Base-by-base conservation (phyloP, 2,329 filamentous ascomycete species). In the Zarea fungicola region DNA sequence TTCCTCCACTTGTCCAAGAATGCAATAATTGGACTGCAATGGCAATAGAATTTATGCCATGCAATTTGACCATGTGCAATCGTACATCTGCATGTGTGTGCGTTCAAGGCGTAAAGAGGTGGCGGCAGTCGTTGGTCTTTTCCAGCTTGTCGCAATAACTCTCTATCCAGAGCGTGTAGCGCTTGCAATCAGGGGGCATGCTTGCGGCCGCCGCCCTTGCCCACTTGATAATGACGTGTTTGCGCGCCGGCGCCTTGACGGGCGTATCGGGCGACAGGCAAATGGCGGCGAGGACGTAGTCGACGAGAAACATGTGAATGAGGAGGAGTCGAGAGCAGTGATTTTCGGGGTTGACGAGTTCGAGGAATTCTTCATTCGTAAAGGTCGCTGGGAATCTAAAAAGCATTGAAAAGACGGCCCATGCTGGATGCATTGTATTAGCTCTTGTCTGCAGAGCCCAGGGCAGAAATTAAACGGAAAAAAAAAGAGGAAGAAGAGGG, bases 251-350 rank as follows among this genome's bases (percentile, higher is more conserved):
- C 13, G 47, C 56, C 22, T 52, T 60, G 16, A 58, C 56, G 22
- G 52, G 51, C 18, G 57, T 53, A 4, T 48, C 34, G 2, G 54
- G 55, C 1, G 57, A 42, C 14, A 62, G 53, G 19, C 57, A 58
- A 23, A 53, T 58, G 13, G 50, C 51, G 4, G 56, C 61, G 3
- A 64, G 48, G 1, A 61, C 37, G 34, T 64, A 63, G 19, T 64
- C 62, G 3, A 65, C 44, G 2, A 71, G 55, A 16, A 68, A 62
- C 52, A 65, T 64, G 52, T 70, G 66, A 6, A 68, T 61, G 19
- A 67, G 55, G 1, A 70, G 56, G 1, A 71, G 55, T 44, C 68
- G 65, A 2, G 60, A 60, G 2, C 55, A 45, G 43, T 62, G 54
- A 48, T 66, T 68, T 5, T 55, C 54, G 0, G 62, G 52, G 26